Evolutionary conservation across 2,329 filamentous ascomycete species (phyloP).

Genomic region (Xylariaceae sp.): DNA sequence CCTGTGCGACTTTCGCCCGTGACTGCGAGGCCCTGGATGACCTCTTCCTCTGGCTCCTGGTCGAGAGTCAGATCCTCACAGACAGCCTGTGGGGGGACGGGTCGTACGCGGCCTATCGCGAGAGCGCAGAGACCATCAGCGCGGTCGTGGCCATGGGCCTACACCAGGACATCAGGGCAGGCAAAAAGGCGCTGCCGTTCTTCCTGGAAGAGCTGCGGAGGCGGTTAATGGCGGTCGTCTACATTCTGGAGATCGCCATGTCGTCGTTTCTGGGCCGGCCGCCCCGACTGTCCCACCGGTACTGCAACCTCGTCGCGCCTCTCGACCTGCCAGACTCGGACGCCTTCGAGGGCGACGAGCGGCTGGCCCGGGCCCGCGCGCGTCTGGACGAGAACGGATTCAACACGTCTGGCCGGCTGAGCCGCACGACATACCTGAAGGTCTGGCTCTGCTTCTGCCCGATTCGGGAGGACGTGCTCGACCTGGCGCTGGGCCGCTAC

Average conservation of each 20-base stretch:
- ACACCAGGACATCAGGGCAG: constrained; percentile 23
- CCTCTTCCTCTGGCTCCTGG: constrained; percentile 25
- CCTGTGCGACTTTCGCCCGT: constrained; percentile 24
- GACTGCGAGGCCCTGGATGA: constrained; percentile 26
- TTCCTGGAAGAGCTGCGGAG: constrained; percentile 25
- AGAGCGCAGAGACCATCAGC: constrained; percentile 22
- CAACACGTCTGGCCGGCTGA: constrained; percentile 15
- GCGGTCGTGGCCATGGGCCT: constrained; percentile 25
- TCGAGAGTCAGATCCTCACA: constrained; percentile 18
- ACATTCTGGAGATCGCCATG: constrained; percentile 23
- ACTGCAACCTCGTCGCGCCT: constrained; percentile 22
- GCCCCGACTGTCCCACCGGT: constrained; percentile 25
- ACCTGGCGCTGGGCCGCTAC: constrained; percentile 24
- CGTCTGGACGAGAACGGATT: constrained; percentile 23
- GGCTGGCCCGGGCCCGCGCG: constrained; percentile 18
- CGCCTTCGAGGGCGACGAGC: constrained; percentile 17
- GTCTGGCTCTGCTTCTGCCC: constrained; percentile 19
- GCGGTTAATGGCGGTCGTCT: constrained; percentile 16
- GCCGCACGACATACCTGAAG: constrained; percentile 18
- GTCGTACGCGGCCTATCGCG: constrained; percentile 23
- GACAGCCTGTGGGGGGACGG: constrained; percentile 20
- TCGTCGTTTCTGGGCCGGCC: constrained; percentile 26
- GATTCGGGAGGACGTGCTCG: constrained; percentile 27
- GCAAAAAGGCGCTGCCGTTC: constrained; percentile 20
- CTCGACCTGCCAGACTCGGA: constrained; percentile 23